A percentile compares a stretch with the other conserved stretches of the same genome.
Evolutionary conservation across 2,329 filamentous ascomycete species (phyloP).

Genomic region (Cercospora canescens): DNA sequence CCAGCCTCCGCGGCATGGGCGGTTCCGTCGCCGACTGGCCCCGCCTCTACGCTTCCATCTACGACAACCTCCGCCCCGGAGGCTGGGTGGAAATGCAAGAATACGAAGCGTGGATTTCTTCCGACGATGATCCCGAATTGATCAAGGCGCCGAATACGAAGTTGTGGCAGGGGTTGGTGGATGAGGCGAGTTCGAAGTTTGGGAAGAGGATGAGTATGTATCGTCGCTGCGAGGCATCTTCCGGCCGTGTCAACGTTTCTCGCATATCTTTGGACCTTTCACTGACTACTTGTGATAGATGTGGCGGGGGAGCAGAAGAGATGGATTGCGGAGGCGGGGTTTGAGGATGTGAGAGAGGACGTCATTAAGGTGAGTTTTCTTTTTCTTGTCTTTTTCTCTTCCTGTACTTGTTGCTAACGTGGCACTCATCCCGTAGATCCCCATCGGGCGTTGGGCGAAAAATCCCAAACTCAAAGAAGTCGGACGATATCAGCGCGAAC

Average conservation of each 20-base stretch:
- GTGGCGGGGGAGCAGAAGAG: slow-evolving; percentile 14
- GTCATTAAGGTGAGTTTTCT: slow-evolving; percentile 9
- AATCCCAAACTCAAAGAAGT: slow-evolving; percentile 21
- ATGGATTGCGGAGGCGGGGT: slow-evolving; percentile 18
- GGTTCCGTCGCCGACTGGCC: slow-evolving; percentile 30
- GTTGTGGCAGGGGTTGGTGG: slow-evolving; percentile 17
- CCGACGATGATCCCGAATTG: slow-evolving; percentile 29
- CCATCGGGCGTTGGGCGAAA: slow-evolving; percentile 24
- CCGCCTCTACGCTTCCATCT: slow-evolving; percentile 25
- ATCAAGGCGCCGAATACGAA: slow-evolving; percentile 16
- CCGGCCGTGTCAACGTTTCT: too few relatives aligned
- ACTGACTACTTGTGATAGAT: too few relatives aligned
- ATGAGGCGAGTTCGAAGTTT: slow-evolving; percentile 13
- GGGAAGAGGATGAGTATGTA: slow-evolving; percentile 23
- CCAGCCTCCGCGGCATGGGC: too few relatives aligned
- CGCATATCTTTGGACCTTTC: too few relatives aligned
- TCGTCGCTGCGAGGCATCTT: too few relatives aligned
- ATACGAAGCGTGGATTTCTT: slow-evolving; percentile 29
- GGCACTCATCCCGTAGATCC: not conserved
- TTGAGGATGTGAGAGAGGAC: slow-evolving; percentile 23
- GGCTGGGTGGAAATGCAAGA: slow-evolving; percentile 43
- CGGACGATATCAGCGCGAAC: slow-evolving; percentile 20
- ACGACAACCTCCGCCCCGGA: slow-evolving; percentile 30
- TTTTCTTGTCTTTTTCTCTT: not conserved
- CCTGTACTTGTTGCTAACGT: not conserved